phyloP scores from a whole-genome alignment of 805 yeast genomes.

The Starmerella floris region DNA sequence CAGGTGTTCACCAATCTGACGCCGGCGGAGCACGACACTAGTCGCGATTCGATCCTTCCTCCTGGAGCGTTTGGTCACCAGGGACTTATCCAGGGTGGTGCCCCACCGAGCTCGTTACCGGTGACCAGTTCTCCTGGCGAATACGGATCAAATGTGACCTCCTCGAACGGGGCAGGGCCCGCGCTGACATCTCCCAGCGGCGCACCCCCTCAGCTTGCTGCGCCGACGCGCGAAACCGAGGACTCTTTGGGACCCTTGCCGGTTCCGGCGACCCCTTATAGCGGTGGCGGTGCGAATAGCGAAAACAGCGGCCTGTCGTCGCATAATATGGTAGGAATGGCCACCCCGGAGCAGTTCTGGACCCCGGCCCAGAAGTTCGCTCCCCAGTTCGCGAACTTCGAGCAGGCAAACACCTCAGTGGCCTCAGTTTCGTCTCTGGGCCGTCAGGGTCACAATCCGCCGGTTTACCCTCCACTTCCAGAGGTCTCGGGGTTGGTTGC shows the following conservation, averaged over 20 bases:
- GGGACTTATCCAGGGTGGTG: no score
- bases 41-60: neutral
- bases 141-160: no score
- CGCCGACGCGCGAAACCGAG: no score
- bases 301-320: neutral
- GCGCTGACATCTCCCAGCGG: no score
- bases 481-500: constrained; percentile 39
- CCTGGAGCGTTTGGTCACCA: no score
- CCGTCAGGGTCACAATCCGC: neutral
- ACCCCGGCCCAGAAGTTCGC: constrained; percentile 21
- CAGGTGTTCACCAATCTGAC: neutral
- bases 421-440: constrained; percentile 16
- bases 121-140: no score
- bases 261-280: neutral
- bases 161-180: no score
- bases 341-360: constrained; percentile 18
- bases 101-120: no score
- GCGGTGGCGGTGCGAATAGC: neutral
- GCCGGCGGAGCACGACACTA: neutral
- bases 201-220: no score
- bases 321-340: no score
- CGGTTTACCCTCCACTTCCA: constrained; percentile 25
- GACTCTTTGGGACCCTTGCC: constrained; percentile 9
- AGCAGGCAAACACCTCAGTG: constrained; percentile 21
- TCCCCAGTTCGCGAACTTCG: constrained; percentile 10